Evolutionary conservation across 177 flowering plant genomes (phyloP), one percentile per base, ranked within the genome.

Genomic region (Telopea speciosissima): DNA sequence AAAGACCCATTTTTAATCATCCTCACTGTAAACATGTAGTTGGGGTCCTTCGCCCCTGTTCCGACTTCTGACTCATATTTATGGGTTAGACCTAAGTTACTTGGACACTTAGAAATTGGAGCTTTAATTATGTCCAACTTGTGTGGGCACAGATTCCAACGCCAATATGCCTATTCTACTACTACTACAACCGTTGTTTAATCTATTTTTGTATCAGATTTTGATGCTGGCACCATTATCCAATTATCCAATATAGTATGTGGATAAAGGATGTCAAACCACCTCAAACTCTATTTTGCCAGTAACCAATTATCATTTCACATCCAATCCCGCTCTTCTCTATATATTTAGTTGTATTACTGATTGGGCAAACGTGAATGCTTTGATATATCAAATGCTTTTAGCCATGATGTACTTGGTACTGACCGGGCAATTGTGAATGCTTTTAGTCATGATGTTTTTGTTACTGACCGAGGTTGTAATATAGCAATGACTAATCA

Each of bases 401-500:
- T 11, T 49, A 19, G 25, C 26, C 44, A 33, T 24, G 52, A 36
- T 42, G 26, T 24, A 42, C 40, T 72, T 36, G 25, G 28, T 28
- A 0, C 54, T 49, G 54, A 49, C 8, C 13, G 17, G 14, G 54
- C 16, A 49, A 11, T 0, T 49, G 54, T 49, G 54, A 49, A 49
- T 49, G 4, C 54, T 49, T 49, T 11, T 49, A 16, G 17, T 19
- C 54, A 49, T 49, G 54, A 12, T 49, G 17, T 16, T 12, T 59
- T 72, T 36, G 26, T 62, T 28, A 42, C 13, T 74, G 73, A 70
- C 36, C 24, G 63, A 40, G 3, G 31, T 13, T 61, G 1, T 45
- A 21, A 54, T 82, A 71, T 75, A 90, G 97, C 81, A 28, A 92
- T 92, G 97, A 75, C 91, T 49, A 92, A 92, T 81, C 99, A 95